phyloP scores from a whole-genome alignment of 2,329 filamentous ascomycete species.

The Cladosporium cucumerinum region DNA sequence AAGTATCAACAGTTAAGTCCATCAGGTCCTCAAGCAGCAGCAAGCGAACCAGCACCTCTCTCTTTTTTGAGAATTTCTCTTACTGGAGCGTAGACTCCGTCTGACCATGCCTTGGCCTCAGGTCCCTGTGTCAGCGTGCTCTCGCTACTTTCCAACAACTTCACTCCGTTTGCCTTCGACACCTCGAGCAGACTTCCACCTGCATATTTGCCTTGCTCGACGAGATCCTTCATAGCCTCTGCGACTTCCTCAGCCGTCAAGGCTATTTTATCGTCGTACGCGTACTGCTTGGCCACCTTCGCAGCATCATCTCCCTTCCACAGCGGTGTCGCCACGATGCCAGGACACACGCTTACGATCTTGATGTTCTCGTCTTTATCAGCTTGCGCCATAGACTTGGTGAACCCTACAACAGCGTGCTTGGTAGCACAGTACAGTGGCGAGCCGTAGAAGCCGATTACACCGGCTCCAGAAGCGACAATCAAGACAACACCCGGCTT shows the following conservation, averaged over 20 bases:
- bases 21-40: background rate
- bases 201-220: constrained; percentile 23
- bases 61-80: constrained; percentile 21
- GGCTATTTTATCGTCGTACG: constrained; percentile 19
- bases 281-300: constrained; percentile 21
- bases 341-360: constrained; percentile 34
- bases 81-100: constrained; percentile 22
- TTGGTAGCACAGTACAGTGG: constrained; percentile 40
- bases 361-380: constrained; percentile 36
- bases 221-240: constrained; percentile 29
- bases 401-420: constrained; percentile 40
- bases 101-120: constrained; percentile 18
- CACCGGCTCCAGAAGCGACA: constrained; percentile 35
- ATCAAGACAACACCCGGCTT: constrained; percentile 39
- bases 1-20: background rate
- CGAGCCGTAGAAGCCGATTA: constrained; percentile 29
- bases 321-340: constrained; percentile 31
- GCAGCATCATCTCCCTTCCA: constrained; percentile 27
- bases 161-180: constrained; percentile 14
- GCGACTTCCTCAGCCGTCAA: constrained; percentile 29
- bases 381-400: constrained; percentile 34
- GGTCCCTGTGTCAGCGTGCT: background rate
- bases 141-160: constrained; percentile 20
- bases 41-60: background rate
- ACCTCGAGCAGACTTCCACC: constrained; percentile 25